Evolutionary conservation across 768 basidiomycete genomes (phyloP), one percentile per base, ranked within the genome.

Genomic region (Serendipita vermifera): DNA sequence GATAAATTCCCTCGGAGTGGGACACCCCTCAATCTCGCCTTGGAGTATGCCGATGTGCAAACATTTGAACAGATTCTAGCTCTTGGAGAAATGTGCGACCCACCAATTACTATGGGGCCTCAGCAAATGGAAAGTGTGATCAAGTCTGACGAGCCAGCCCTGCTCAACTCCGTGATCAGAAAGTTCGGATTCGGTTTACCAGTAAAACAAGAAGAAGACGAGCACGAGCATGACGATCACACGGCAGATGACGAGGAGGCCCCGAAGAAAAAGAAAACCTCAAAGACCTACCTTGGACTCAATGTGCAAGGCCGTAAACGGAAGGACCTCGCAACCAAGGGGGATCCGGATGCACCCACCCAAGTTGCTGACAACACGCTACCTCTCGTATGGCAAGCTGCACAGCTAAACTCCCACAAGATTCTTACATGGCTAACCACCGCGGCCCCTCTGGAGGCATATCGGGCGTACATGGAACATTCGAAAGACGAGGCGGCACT

Each of bases 261-360:
- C 59, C 59, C 65, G 55, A 71, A 73, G 62, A 71, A 66, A 62
- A 22, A 11, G 32, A 51, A 54, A 41, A 41, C 38, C 17, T 39
- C 31, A 48, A 62, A 61, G 46, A 41, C 75, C 0, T 83, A 82
- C 60, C 75, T 81, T 15, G 80, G 81, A 0, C 69, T 83, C 38
- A 75, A 75, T 55, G 77, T 82, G 20, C 77, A 80, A 57, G 80
- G 80, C n/a, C 80, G 79, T 69, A 81, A 82, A 62, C 70, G 77
- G 2, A 69, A 70, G 14, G 79, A 81, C 60, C 69, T 81, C 6
- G 76, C 76, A 0, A 68, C 63, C 54, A 73, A 70, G 61, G 74
- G 74, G 51, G 78, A 80, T 60, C 77, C 77, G 0, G 70, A 76
- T 57, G 73, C 73, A 2, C 41, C 54, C 20, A 39, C 13, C 17